Evolutionary conservation across 1,139 yeast species (phyloP), one percentile per base, ranked within the genome.

Genomic region (Candida neerlandica): DNA sequence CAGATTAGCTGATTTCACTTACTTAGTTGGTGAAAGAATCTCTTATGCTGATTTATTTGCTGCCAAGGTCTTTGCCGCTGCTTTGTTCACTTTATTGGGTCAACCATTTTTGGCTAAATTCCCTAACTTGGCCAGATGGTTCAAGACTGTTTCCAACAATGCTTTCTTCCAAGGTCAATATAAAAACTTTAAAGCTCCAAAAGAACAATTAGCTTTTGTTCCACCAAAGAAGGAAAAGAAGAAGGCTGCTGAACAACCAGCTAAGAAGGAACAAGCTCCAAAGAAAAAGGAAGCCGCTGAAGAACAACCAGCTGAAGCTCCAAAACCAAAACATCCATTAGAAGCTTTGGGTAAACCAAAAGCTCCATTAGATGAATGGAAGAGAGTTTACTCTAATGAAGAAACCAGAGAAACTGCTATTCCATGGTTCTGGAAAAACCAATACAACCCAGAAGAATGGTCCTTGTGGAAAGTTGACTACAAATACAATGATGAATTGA

Each of bases 401-500:
- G 98, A 94, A 68, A 92, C 98, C 67, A 90, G 98, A 79, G 87
- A 85, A 70, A 83, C 73, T 61, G 97, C 98, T 60, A 81, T 94
- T 62, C 98, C 98, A 70, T 94, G 95, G 94, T 94, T 94, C 92
- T 94, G 97, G 97, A 67, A 77, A 59, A 87, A 88, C 73, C 85
- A 89, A 79, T 92, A 82, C 82, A 85, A 92, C 78, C 84, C 95
- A 59, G 82, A 85, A 62, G 98, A 94, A 76, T 94, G 92, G 90
- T 92, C 98, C 54, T 75, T 94, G 65, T 94, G 91, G 91, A 89
- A 82, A 81, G 96, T 92, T 65, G 96, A 85, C 70, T 94, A 89
- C 91, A 90, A 89, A 84, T 94, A 94, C 84, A 92, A 94, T 74
- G 98, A 94, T 64, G 99, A 94, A 81, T 85, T 94, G 74, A 92